Percentiles rank a stretch among this genome's conserved stretches.
These are phyloP conservation scores for Botrytis galanthina DNA, from an alignment of 2,329 filamentous ascomycete species.

Conservation along the genomic window DNA sequence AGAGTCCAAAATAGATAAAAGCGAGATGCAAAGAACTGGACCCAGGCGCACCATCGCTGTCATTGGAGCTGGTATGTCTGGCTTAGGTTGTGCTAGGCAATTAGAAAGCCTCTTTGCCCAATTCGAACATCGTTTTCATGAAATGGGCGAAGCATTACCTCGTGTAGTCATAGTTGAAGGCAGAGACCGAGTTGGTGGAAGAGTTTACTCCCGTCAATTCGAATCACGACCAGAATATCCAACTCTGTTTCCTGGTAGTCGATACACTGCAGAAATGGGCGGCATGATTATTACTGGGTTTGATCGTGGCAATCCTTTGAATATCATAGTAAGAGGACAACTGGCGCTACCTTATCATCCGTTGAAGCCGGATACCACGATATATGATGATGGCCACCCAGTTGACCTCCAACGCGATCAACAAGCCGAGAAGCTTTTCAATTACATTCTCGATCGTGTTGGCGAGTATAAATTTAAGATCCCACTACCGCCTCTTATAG, in stretches of 20 bases:
- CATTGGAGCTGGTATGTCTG: conserved; percentile 91
- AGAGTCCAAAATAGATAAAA: conserved; percentile 40
- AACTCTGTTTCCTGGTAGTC: conserved; percentile 53
- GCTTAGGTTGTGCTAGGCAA: conserved; percentile 87
- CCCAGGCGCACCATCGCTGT: conserved; percentile 73
- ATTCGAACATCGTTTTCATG: conserved; percentile 65
- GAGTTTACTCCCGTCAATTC: conserved; percentile 81
- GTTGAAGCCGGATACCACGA: conserved; percentile 74
- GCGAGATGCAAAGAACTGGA: conserved; percentile 41
- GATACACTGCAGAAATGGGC: conserved; percentile 90
- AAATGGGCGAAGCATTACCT: conserved; percentile 65
- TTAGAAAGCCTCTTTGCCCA: conserved; percentile 83
- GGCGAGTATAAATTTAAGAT: conserved; percentile 85
- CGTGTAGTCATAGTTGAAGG: conserved; percentile 82
- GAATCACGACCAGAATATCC: conserved; percentile 57
- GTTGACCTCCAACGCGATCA: conserved; percentile 78
- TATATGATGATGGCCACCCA: conserved; percentile 80
- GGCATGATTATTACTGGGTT: conserved; percentile 98
- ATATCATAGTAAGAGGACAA: conserved; percentile 86
- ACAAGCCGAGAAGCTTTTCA: conserved; percentile 87
- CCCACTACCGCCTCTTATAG: conserved; percentile 65
- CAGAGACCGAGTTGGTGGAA: conserved; percentile 80
- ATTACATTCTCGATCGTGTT: conserved; percentile 88
- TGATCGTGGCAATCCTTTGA: conserved; percentile 89
- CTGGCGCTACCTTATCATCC: conserved; percentile 83